These are phyloP conservation scores for Phytophthora crassamura DNA, from an alignment of 352 stramenopile species.

Conservation along the genomic window DNA sequence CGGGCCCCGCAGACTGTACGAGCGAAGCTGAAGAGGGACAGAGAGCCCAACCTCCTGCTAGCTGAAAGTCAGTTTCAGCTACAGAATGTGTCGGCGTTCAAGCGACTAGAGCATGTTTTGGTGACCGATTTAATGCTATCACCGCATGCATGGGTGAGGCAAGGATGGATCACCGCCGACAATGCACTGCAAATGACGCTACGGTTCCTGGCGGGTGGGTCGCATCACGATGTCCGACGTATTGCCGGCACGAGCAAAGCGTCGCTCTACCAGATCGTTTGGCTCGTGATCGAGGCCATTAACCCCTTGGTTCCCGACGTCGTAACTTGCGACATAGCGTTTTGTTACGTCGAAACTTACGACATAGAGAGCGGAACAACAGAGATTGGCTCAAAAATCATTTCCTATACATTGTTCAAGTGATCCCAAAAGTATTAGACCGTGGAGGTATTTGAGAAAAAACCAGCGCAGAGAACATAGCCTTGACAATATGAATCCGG, in stretches of 20 bases:
- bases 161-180: not conserved
- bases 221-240: conserved; percentile 4
- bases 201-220: not conserved
- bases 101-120: not conserved
- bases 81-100: no score
- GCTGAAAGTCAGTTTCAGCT: no score
- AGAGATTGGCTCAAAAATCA: conserved; percentile 20
- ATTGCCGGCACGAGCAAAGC: conserved; percentile 6
- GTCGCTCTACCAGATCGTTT: conserved; percentile 5
- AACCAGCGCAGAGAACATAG: not conserved
- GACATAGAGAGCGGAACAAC: conserved; percentile 12
- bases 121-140: not conserved
- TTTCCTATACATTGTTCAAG: conserved; percentile 21
- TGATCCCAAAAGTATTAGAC: conserved; percentile 11
- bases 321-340: conserved; percentile 18
- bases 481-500: no score
- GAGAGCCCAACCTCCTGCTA: no score
- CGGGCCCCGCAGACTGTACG: no score
- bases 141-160: not conserved
- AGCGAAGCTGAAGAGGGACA: no score
- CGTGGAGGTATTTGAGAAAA: conserved; percentile 9
- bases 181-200: conserved; percentile 6
- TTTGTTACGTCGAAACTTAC: conserved; percentile 19
- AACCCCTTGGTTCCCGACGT: conserved; percentile 24
- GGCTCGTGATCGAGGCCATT: conserved; percentile 6